Base-by-base conservation (phyloP, 768 basidiomycete genomes). In the Termitomyces sp. region DNA sequence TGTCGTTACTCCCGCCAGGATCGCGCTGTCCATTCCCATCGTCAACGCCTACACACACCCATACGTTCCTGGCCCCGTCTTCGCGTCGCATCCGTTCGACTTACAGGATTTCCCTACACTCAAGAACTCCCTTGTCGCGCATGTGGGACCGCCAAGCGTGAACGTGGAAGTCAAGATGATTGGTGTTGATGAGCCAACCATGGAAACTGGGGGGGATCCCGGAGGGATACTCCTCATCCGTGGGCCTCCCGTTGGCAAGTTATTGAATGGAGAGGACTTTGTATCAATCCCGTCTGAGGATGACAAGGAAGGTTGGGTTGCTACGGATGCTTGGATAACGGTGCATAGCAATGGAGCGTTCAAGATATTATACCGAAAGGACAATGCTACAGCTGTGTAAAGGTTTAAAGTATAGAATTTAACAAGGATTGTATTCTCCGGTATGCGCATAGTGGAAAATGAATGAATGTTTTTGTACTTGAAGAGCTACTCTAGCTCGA, bases 101-200 rank as follows among this genome's bases (percentile, higher is more conserved):
- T 71, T 97, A 28, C 95, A 97, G 72, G 79, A 85, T 12, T 84
- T 93, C 69, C 78, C 82, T 5, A 57, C 61, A 4, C 61, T 67
- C 1, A 67, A 68, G 0, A 70, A 70, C n/a, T 69, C 71, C 20
- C 64, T 71, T 5, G 59, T 64, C 33, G 78, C 80, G 4, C 80
- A 80, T 65, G 82, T 83, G 13, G 95, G 94, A 4, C 87, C 93
- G 3, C 95, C 95, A 2, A 82, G 85, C n/a, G 78, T 87, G 56
- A 95, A 95, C 66, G 77, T 94, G 0, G 95, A 97, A 71, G 85
- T 82, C 5, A 89, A 93, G 68, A 77, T 98, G n/a, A 68, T 80
- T 0, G 86, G 80, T 0, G 82, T 91, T 10, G 76, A 87, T 46
- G 91, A 95, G 56, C 77, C 75, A 1, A 70, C 72, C 10, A 76